Evolutionary conservation across 2,329 filamentous ascomycete species (phyloP).

Genomic region (Mollisiaceae sp.): DNA sequence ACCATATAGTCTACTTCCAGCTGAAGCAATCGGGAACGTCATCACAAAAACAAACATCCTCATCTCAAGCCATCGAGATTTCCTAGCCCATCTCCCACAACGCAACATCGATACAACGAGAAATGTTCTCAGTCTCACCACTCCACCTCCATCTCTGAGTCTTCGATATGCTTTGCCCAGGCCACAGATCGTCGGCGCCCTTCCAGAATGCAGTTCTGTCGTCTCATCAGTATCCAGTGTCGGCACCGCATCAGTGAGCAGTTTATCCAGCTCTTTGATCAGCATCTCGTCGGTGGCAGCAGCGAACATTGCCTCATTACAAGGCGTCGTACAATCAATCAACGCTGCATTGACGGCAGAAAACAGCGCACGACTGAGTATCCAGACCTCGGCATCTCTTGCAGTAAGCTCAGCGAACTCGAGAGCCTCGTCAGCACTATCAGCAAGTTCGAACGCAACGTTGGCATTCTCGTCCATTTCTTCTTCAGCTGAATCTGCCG

Average conservation of each 20-base stretch:
- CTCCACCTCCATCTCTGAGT: constrained; percentile 9
- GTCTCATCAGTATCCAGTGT: constrained; percentile 6
- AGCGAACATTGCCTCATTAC: constrained; percentile 13
- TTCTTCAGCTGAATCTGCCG: constrained; percentile 1
- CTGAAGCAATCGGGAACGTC: constrained; percentile 25
- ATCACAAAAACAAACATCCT: constrained; percentile 28
- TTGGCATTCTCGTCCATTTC: constrained; percentile 8
- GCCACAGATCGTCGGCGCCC: not conserved
- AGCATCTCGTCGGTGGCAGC: constrained; percentile 19
- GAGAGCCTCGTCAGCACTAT: not conserved
- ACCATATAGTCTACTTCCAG: constrained; percentile 20
- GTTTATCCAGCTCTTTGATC: constrained; percentile 5
- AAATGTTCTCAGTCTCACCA: not conserved
- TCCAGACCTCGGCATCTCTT: constrained; percentile 1
- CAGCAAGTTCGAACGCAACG: not conserved
- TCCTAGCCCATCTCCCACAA: constrained; percentile 25
- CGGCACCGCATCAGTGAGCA: constrained; percentile 1
- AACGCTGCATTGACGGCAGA: not conserved
- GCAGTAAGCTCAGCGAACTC: constrained; percentile 12
- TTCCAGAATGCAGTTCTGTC: constrained; percentile 14
- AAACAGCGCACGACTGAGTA: not conserved
- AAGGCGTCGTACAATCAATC: constrained; percentile 2
- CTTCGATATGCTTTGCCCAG: not conserved
- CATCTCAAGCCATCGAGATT: constrained; percentile 27
- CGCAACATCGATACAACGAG: constrained; percentile 5